These are phyloP conservation scores for Tubosaeta sp. DNA, from an alignment of 768 basidiomycete species.

Conservation along the genomic window DNA sequence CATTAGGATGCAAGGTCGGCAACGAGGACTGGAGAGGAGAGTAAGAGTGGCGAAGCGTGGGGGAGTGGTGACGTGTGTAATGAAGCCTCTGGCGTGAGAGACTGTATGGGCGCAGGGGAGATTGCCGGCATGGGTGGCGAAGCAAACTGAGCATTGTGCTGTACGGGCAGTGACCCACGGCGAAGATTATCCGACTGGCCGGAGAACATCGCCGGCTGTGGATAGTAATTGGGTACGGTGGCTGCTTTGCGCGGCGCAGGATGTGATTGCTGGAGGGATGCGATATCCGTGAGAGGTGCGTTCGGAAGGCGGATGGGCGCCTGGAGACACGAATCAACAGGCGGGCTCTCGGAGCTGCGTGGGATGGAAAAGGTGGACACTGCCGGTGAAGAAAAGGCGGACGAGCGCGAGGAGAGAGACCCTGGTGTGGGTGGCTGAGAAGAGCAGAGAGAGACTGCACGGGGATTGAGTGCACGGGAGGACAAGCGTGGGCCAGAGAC, in stretches of 20 bases:
- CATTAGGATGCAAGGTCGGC: conserved; percentile 21
- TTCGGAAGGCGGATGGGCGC: conserved; percentile 65
- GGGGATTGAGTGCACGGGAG: background rate
- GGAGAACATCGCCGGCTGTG: conserved; percentile 26
- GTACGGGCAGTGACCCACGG: conserved; percentile 29
- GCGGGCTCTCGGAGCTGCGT: conserved; percentile 48
- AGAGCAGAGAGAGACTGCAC: conserved; percentile 24
- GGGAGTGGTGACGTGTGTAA: conserved; percentile 22
- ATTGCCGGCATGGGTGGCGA: conserved; percentile 31
- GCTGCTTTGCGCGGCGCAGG: conserved; percentile 31
- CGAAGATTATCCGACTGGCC: conserved; percentile 28
- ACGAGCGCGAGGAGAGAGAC: conserved; percentile 55
- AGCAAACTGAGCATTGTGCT: conserved; percentile 25
- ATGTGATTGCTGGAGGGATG: conserved; percentile 42
- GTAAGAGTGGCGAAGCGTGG: conserved; percentile 27
- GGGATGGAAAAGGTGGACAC: conserved; percentile 58
- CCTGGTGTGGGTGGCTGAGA: conserved; percentile 35
- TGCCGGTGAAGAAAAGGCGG: conserved; percentile 66
- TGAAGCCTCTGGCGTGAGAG: conserved; percentile 24
- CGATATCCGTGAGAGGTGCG: conserved; percentile 67
- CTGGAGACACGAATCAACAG: conserved; percentile 43
- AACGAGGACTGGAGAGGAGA: conserved; percentile 20
- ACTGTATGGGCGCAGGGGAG: conserved; percentile 22
- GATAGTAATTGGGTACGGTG: conserved; percentile 31
- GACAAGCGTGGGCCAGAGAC: conserved; percentile 20